Base-by-base conservation (phyloP, 306 rosid species). In the Quercus cerris region DNA sequence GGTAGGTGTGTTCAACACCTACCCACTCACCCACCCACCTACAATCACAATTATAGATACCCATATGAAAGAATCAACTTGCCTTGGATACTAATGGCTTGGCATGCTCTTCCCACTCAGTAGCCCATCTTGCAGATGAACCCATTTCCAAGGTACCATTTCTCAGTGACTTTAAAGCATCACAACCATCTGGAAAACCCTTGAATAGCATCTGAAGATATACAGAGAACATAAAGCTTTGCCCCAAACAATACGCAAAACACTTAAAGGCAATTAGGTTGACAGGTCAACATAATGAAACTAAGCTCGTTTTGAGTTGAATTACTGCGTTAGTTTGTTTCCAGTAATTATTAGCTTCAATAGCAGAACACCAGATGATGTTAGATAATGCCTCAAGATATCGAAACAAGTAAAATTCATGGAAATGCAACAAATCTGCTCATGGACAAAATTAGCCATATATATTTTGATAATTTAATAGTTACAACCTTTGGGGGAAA, bases 81-180 rank as follows among this genome's bases (percentile, higher is more conserved):
- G 81, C 99, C 99, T 94, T 79, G 4, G 80, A 79, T 89, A 94
- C 86, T 63, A 94, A 78, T 19, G 91, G 92, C 84, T 92, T 92
- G 74, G 97, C 99, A 83, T 92, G 91, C 63, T 89, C 90, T 81
- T 92, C 98, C 98, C 99, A 94, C 83, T 88, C 99, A 30, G 90
- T 78, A 82, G 85, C 75, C 99, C 99, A 94, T 70, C 88, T 91
- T 30, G 89, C 78, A 56, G 94, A 93, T 46, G 89, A 91, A 76
- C 92, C 83, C 23, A 83, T 90, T 85, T 91, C 95, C 69, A 91
- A 38, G 49, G 91, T 91, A 70, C 97, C 97, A 35, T 87, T 63
- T 78, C 84, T 88, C 22, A 94, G 90, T 57, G 73, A 84, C 78
- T 86, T 86, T 68, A 94, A 56, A 54, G 86, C 80, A 83, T 86